These are phyloP conservation scores for Paramecium sonneborni DNA, from an alignment of 73 alveolate genomes.

Conservation along the genomic window DNA sequence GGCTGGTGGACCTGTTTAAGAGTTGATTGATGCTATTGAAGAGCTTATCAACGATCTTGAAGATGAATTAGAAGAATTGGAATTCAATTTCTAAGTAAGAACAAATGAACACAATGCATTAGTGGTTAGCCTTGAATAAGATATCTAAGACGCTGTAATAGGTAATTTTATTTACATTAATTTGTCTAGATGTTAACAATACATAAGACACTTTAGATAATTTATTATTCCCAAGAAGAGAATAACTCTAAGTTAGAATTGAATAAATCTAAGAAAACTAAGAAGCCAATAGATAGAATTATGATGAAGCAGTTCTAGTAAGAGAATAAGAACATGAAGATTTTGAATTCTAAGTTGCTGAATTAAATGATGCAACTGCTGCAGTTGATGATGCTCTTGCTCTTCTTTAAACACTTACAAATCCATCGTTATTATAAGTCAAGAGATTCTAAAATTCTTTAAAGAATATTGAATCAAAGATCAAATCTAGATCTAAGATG, in stretches of 20 bases:
- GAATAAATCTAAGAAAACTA: constrained; percentile 17
- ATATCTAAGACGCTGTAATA: constrained; percentile 38
- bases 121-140: constrained; percentile 21
- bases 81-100: constrained; percentile 40
- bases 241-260: constrained; percentile 33
- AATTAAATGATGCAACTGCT: constrained; percentile 52
- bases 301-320: constrained; percentile 27
- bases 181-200: constrained; percentile 2
- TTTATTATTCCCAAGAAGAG: constrained; percentile 54
- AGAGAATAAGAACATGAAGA: constrained; percentile 57
- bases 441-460: constrained; percentile 59
- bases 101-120: constrained; percentile 54
- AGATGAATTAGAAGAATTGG: constrained; percentile 24
- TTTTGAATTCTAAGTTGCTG: constrained; percentile 24
- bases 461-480: constrained; percentile 24
- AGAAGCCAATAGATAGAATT: constrained; percentile 58
- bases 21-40: constrained; percentile 58
- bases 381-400: constrained; percentile 58
- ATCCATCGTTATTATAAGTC: constrained; percentile 48
- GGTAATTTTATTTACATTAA: background rate
- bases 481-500: constrained; percentile 51
- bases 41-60: constrained; percentile 52
- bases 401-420: constrained; percentile 5
- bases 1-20: constrained; percentile 59
- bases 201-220: constrained; percentile 49